A percentile compares a stretch with the other conserved stretches of the same genome.
phyloP scores from a whole-genome alignment of 805 yeast species.

The Saccharomyces jurei region DNA sequence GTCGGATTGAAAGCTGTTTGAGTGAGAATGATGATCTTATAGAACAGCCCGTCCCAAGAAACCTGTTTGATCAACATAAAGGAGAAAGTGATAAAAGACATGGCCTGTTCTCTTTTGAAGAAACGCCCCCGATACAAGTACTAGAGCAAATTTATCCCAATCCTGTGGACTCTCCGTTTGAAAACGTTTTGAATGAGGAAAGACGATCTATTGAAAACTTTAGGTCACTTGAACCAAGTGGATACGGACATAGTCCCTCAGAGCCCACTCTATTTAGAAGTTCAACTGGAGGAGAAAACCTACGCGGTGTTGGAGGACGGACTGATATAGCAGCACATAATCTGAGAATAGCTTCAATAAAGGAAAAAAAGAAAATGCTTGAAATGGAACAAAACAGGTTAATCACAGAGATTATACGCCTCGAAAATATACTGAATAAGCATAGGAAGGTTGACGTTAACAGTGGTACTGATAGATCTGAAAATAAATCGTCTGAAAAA shows the following conservation, averaged over 20 bases:
- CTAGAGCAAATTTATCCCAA: not conserved
- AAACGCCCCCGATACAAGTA: not conserved
- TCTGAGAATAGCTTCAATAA: not conserved
- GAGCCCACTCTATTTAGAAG: not conserved
- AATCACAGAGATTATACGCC: not conserved
- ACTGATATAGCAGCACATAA: not conserved
- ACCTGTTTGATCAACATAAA: not conserved
- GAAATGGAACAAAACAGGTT: slow-evolving; percentile 6
- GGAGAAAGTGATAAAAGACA: not conserved
- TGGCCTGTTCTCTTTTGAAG: not conserved
- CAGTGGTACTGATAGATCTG: not conserved
- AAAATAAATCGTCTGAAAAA: not conserved
- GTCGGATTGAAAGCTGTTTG: not conserved
- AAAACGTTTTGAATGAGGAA: not conserved
- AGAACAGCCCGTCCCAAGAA: not conserved
- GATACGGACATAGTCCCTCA: not conserved
- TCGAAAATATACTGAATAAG: not conserved
- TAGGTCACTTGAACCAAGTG: not conserved
- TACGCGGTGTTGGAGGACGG: not conserved
- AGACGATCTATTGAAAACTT: not conserved
- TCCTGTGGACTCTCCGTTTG: not conserved
- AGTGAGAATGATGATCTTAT: not conserved
- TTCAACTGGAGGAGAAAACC: not conserved
- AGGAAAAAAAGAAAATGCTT: slow-evolving; percentile 4
- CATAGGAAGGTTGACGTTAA: not conserved